Evolutionary conservation across 108 stramenopile genomes (phyloP), one percentile per base, ranked within the genome.

Genomic region (Pseudonitzschia multistriata): DNA sequence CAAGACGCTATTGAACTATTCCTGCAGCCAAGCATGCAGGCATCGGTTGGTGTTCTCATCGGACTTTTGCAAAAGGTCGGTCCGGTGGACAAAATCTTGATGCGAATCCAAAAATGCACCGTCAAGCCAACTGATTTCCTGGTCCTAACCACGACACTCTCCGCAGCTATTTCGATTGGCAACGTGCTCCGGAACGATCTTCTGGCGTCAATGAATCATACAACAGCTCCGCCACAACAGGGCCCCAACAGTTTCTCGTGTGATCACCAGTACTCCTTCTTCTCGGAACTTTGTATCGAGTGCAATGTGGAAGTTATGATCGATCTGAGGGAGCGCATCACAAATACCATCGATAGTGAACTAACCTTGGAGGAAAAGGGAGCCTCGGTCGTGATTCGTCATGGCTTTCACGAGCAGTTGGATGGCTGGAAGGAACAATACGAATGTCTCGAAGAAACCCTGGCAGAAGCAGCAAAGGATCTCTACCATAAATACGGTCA

Each of bases 1-100:
- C 92, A 96, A 56, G 80, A 93, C 56, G 88, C 83, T 14, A 89
- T 95, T n/a, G 93, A 95, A 57, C 57, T 97, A 31, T 90, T 97
- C 67, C 45, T 95, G 14, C 82, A 81, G 40, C 64, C 79, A 10
- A 74, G 79, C 19, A 67, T 77, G 40, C 79, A 82, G 48, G 77
- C 80, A 8, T 49, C 78, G 6, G 79, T 72, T 15, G 74, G 81
- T 0, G 63, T 78, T 37, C 56, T 96, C 1, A 45, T 87, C n/a
- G 73, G 74, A 5, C 73, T 70, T 29, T 52, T 98, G 40, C 67
- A 60, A 17, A 85, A 81, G 37, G 72, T 93, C 22, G 87, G 87
- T 27, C 87, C 90, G 36, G 73, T 96, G 40, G 87, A 93, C 63
- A 77, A 83, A 21, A 88, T 95, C 36, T 49, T 98, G 36, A 33